phyloP scores from a whole-genome alignment of 257 asterid genomes.

The Primulina tabacum region DNA sequence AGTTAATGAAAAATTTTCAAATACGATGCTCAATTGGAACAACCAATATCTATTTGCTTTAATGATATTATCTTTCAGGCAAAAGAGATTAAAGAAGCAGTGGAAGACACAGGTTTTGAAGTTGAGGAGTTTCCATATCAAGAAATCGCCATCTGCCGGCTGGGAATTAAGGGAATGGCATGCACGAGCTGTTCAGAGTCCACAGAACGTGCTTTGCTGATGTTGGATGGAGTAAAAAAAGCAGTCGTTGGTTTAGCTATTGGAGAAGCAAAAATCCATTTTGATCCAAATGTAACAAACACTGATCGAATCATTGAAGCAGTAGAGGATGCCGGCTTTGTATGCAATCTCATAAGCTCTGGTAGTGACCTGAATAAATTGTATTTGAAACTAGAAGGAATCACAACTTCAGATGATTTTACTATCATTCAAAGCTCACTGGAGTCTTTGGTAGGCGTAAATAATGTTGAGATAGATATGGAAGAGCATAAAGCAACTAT shows the following conservation, averaged over 20 bases:
- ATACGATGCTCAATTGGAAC: neutral
- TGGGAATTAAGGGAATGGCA: slow-evolving; percentile 93
- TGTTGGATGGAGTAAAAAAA: slow-evolving; percentile 84
- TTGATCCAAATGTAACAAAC: slow-evolving; percentile 74
- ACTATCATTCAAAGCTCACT: slow-evolving; percentile 47
- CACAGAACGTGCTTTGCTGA: slow-evolving; percentile 73
- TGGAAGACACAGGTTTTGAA: slow-evolving; percentile 90
- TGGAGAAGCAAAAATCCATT: slow-evolving; percentile 95
- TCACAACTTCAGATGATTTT: slow-evolving; percentile 53
- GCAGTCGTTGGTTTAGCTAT: slow-evolving; percentile 98
- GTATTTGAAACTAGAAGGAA: slow-evolving; percentile 69
- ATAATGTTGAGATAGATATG: slow-evolving; percentile 55
- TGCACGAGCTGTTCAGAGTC: slow-evolving; percentile 99
- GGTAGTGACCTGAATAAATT: slow-evolving; percentile 73
- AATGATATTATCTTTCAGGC: slow-evolving; percentile 46
- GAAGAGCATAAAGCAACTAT: slow-evolving; percentile 53
- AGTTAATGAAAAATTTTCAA: neutral
- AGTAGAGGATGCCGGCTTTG: slow-evolving; percentile 93
- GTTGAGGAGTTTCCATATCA: slow-evolving; percentile 90
- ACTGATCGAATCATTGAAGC: slow-evolving; percentile 56
- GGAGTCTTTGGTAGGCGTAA: slow-evolving; percentile 76
- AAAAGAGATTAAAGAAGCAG: slow-evolving; percentile 70
- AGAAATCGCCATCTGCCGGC: slow-evolving; percentile 77
- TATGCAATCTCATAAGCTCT: slow-evolving; percentile 77
- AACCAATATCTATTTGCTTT: slow-evolving; percentile 12